Evolutionary conservation across 2,329 filamentous ascomycete genomes (phyloP).

Genomic region (Claviceps fusiformis): DNA sequence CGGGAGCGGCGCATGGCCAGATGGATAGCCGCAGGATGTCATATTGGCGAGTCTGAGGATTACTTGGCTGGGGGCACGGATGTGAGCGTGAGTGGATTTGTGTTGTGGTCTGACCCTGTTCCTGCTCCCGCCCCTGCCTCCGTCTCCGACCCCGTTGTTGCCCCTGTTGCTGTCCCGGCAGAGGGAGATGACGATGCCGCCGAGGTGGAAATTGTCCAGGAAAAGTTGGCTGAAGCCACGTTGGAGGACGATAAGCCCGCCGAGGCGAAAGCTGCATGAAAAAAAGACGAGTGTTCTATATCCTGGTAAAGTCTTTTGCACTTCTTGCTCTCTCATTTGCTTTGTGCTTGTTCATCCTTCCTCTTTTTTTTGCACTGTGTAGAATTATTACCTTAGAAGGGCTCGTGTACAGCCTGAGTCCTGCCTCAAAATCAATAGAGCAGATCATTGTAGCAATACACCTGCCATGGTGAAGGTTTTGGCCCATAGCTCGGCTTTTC

Average conservation of each 20-base stretch:
- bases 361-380: neutral
- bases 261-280: neutral
- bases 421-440: neutral
- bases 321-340: neutral
- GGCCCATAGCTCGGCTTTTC: no score
- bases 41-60: slow-evolving; percentile 74
- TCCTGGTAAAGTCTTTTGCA: neutral
- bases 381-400: neutral
- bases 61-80: slow-evolving; percentile 58
- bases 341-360: neutral
- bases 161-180: neutral
- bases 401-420: neutral
- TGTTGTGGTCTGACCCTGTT: slow-evolving; percentile 8
- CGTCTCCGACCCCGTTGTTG: neutral
- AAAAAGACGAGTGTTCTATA: neutral
- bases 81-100: slow-evolving; percentile 20
- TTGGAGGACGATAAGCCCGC: neutral
- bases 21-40: slow-evolving; percentile 70
- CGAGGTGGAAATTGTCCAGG: slow-evolving; percentile 5
- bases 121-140: neutral
- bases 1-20: slow-evolving; percentile 48
- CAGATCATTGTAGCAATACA: neutral
- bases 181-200: neutral
- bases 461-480: no score
- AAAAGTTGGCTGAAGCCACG: slow-evolving; percentile 7